A percentile compares a stretch with the other conserved stretches of the same genome.
These are phyloP conservation scores for Clarireedia sp. DNA, from an alignment of 2,329 filamentous ascomycete species.

Conservation along the genomic window DNA sequence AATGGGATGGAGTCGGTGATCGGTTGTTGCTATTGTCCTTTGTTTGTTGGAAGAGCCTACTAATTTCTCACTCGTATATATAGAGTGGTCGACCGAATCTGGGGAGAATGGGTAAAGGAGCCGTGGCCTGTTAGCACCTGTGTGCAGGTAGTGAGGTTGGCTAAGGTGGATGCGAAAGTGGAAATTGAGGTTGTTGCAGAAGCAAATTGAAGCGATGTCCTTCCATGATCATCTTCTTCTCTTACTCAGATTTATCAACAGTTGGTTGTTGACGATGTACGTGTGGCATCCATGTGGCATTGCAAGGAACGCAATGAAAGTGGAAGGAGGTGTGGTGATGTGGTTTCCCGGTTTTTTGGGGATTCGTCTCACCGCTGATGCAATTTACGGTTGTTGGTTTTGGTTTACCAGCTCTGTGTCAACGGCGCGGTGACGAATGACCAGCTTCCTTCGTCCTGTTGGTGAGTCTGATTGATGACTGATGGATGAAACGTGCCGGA, in stretches of 20 bases:
- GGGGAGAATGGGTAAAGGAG: constrained; percentile 5
- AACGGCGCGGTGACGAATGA: too few relatives aligned
- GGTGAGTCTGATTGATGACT: neutral
- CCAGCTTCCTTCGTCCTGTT: neutral
- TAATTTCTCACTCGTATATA: neutral
- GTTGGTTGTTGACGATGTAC: neutral
- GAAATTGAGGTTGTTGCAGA: constrained; percentile 7
- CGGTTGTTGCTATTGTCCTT: too few relatives aligned
- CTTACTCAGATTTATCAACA: neutral
- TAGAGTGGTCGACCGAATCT: constrained; percentile 5
- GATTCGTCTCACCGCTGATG: too few relatives aligned
- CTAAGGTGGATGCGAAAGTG: constrained; percentile 1
- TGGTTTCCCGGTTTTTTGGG: too few relatives aligned
- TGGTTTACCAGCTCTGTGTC: too few relatives aligned
- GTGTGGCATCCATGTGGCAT: neutral
- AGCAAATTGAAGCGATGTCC: constrained; percentile 1
- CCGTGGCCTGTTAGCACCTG: constrained; percentile 7
- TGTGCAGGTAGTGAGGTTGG: constrained; percentile 5
- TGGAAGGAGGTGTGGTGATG: too few relatives aligned
- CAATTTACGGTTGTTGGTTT: too few relatives aligned
- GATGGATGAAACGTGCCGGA: too few relatives aligned
- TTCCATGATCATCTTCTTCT: neutral
- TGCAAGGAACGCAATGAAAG: too few relatives aligned
- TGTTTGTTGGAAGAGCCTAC: too few relatives aligned
- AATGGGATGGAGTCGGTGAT: too few relatives aligned